Base-by-base conservation (phyloP, 2,329 filamentous ascomycete genomes). In the Plectosphaerella sp. region DNA sequence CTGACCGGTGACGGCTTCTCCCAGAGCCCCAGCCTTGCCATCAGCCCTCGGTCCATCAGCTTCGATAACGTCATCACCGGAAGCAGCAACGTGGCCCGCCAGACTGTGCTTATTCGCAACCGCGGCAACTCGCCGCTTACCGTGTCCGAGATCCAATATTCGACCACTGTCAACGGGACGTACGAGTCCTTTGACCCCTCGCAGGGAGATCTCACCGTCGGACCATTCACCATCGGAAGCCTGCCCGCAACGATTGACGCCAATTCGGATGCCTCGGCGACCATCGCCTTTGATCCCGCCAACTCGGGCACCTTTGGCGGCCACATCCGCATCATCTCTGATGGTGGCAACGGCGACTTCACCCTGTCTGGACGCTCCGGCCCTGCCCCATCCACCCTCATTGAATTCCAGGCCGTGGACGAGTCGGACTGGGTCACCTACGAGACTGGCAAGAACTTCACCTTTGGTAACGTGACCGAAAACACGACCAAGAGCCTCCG, bases 361-460 rank as follows among this genome's bases (percentile, higher is more conserved):
- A 71, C 72, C 25, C 67, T 83, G 14, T 66, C 76, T 1, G 80
- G 71, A 14, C 71, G 73, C 2, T 72, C 79, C 8, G 79, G 78
- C 0, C 72, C 73, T 2, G 64, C 74, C 0, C 76, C 82, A 1
- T 65, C 66, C 0, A 78, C 77, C 0, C 60, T 79, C 1, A 62
- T 84, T 4, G 76, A 83, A 58, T 84, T 83, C 61, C 75, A 84
- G 59, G 76, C 69, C 0, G 60, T 68, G 0, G 77, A 83, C 58
- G 78, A 73, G 3, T 64, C 60, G 3, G 70, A 69, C 0, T 84
- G 80, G 81, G 68, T 78, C 3, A 58, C 67, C 3, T 82, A 78
- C 50, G 58, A 67, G 5, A 53, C 67, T 3, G 68, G 63, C 4
- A 65, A 61, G 7, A 69, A 73, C 2, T 83, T 84, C 52, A 75